A percentile compares a stretch with the other conserved stretches of the same genome.
These are phyloP conservation scores for Talaromyces amestolkiae DNA, from an alignment of 2,329 filamentous ascomycete species.

Conservation along the genomic window DNA sequence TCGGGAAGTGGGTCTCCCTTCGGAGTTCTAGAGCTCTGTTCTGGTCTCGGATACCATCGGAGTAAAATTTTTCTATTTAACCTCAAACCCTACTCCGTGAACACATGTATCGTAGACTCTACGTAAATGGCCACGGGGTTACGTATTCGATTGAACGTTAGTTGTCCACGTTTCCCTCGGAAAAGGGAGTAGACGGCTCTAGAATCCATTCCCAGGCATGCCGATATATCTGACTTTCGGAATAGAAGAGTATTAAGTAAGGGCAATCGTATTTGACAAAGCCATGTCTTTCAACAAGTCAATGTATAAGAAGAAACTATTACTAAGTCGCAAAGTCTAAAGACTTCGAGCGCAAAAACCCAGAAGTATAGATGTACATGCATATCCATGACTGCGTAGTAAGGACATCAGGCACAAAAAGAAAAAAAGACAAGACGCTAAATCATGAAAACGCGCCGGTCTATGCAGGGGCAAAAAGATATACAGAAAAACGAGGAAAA, in stretches of 20 bases:
- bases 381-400: constrained; percentile 5
- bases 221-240: neutral
- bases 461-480: constrained; percentile 16
- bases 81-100: neutral
- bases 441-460: constrained; percentile 13
- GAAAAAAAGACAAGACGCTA: constrained; percentile 3
- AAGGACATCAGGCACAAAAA: neutral
- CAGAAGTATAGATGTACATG: constrained; percentile 4
- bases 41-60: constrained; percentile 4
- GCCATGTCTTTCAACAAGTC: constrained; percentile 1
- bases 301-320: constrained; percentile 6
- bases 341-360: neutral
- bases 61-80: neutral
- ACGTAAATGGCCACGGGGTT: neutral
- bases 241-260: neutral
- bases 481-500: constrained; percentile 4
- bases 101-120: neutral
- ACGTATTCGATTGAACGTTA: neutral
- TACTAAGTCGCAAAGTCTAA: neutral
- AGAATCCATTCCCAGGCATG: neutral
- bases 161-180: neutral
- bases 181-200: neutral
- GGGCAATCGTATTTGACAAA: neutral
- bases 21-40: neutral
- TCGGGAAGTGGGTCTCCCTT: neutral